Conservation (phyloP, 2,329 filamentous ascomycete species). For the Aureobasidium uvarum region DNA sequence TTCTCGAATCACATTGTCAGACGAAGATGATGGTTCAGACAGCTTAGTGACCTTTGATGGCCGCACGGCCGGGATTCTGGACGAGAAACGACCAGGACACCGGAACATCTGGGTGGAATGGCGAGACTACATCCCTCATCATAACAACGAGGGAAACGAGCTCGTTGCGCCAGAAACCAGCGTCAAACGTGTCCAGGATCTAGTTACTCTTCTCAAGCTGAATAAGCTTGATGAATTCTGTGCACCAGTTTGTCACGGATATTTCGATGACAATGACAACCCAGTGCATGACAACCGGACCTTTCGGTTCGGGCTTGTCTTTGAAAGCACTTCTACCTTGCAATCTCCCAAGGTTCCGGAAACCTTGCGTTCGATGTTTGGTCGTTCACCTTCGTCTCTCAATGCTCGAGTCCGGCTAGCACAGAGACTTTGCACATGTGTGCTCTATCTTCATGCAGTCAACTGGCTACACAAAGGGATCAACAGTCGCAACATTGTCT, state of each 20-base stretch:
- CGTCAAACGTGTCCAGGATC: neutral
- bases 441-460: neutral
- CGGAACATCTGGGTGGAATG: neutral
- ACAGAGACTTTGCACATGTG: neutral
- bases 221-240: neutral
- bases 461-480: neutral
- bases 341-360: neutral
- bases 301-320: neutral
- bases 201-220: neutral
- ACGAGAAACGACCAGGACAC: neutral
- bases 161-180: neutral
- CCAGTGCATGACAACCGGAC: neutral
- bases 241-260: neutral
- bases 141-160: neutral
- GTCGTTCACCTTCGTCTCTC: neutral
- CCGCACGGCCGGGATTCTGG: no score
- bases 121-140: neutral
- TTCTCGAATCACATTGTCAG: neutral
- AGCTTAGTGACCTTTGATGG: neutral
- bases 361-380: neutral
- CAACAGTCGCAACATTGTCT: neutral
- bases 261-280: neutral
- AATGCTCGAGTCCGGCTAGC: neutral
- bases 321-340: neutral
- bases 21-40: neutral